Evolutionary conservation across 2,329 filamentous ascomycete genomes (phyloP), one percentile per base, ranked within the genome.

Genomic region (Onygena corvina): DNA sequence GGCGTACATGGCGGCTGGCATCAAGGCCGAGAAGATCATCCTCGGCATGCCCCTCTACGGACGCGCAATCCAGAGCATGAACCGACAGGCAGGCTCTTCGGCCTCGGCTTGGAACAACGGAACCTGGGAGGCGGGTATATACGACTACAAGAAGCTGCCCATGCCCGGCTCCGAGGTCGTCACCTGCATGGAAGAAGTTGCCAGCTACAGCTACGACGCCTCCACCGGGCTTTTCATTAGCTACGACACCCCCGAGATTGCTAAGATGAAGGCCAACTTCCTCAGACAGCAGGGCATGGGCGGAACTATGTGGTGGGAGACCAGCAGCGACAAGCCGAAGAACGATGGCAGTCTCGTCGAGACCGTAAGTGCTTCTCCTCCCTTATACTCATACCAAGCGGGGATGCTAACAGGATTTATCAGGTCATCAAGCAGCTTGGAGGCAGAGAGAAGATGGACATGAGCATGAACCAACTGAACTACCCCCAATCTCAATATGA

Each of bases 241-340:
- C 49, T 94, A 90, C 57, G 84, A 88, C 61, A 90, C 79, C 1
- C 75, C 80, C 0, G 67, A 71, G 2, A 78, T 88, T 64, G 83
- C 80, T 2, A 71, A 71, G 56, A 63, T 68, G 56, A 96, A 95
- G 71, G 80, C 81, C 1, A 69, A 76, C 8, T 94, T 80, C 63
- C 77, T 95, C 60, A 76, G 73, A 60, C 64, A 76, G 16, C 70
- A 75, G 38, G 72, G 77, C 0, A 74, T 95, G 0, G 89, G 88
- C 1, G 90, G 90, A 14, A 86, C 77, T n/a, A 95, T 96, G 89
- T 96, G 87, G 87, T 93, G 86, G 86, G 89, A 95, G 69, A 86
- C 80, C 58, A 90, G 83, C 59, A 81, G 78, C 1, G 90, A 95
- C 23, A 53, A 53, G 47, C 36, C 36, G 25, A 45, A 34, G 2